These are phyloP conservation scores for Aphanomyces stellatus DNA, from an alignment of 352 stramenopile genomes.

Conservation along the genomic window DNA sequence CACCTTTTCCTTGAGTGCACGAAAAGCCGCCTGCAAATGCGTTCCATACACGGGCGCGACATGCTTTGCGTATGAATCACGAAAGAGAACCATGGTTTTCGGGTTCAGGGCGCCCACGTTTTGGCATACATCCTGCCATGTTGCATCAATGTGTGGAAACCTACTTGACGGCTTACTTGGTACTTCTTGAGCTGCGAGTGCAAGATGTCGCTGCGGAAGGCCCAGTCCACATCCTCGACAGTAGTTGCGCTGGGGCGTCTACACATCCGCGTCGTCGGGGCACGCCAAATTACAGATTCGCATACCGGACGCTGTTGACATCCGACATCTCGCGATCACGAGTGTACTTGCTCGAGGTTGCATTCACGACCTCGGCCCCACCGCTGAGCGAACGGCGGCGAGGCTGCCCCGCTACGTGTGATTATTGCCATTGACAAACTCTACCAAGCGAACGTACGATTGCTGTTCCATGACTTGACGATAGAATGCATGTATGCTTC, in stretches of 20 bases:
- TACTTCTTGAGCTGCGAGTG: constrained; percentile 40
- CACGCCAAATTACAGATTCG: neutral
- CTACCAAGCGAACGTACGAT: no score
- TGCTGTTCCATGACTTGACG: constrained; percentile 25
- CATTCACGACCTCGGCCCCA: neutral
- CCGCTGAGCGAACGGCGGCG: neutral
- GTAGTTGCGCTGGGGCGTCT: neutral
- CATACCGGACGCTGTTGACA: neutral
- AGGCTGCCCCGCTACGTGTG: neutral
- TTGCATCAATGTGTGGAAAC: neutral
- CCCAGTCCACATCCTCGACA: constrained; percentile 47
- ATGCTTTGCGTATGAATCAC: constrained; percentile 47
- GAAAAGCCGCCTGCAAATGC: constrained; percentile 51
- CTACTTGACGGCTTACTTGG: constrained; percentile 22
- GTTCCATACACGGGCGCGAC: constrained; percentile 38
- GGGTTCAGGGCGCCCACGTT: constrained; percentile 28
- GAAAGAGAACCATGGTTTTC: constrained; percentile 28
- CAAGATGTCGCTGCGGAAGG: constrained; percentile 49
- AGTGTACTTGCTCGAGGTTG: neutral
- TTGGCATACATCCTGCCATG: constrained; percentile 24
- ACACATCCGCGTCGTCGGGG: neutral
- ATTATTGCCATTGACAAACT: no score
- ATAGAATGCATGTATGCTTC: constrained; percentile 46
- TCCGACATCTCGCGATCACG: neutral
- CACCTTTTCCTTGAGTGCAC: constrained; percentile 43